Evolutionary conservation across 345 rosid genomes (phyloP).

Genomic region (Aquilaria sinensis): DNA sequence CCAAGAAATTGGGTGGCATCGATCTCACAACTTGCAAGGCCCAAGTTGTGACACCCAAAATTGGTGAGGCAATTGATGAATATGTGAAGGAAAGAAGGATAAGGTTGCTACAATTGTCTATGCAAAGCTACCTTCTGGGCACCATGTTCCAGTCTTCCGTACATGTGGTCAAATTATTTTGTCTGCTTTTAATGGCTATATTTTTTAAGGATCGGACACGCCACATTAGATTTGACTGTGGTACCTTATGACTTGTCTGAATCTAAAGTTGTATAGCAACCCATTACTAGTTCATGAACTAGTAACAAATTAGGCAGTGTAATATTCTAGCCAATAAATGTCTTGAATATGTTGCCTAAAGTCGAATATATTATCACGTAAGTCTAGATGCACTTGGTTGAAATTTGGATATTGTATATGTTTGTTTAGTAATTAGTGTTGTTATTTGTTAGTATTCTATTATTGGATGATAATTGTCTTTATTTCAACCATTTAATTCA

Average conservation of each 20-base stretch:
- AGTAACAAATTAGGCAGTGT: too few species aligned
- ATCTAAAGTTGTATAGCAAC: too few species aligned
- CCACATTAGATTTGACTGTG: slow-evolving; percentile 37
- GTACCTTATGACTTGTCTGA: slow-evolving; percentile 2
- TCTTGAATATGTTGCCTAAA: too few species aligned
- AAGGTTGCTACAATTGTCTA: slow-evolving; percentile 35
- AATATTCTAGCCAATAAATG: too few species aligned
- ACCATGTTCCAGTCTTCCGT: slow-evolving; percentile 18
- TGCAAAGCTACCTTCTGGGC: slow-evolving; percentile 39
- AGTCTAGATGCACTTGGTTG: too few species aligned
- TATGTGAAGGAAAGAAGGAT: slow-evolving; percentile 26
- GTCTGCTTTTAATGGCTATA: slow-evolving; percentile 12
- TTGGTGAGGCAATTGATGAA: slow-evolving; percentile 23
- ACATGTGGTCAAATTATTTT: slow-evolving; percentile 9
- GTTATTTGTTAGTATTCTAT: too few species aligned
- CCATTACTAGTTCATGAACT: too few species aligned
- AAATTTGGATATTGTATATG: too few species aligned
- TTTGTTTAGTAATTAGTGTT: too few species aligned
- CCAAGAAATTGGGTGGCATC: slow-evolving; percentile 15
- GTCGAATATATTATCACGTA: too few species aligned
- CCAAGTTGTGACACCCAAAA: background rate
- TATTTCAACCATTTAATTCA: too few species aligned
- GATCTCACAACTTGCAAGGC: background rate
- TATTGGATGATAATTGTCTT: too few species aligned
- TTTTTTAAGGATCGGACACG: slow-evolving; percentile 27